phyloP scores from a whole-genome alignment of 2,329 filamentous ascomycete genomes.

The Alternaria postmessia region DNA sequence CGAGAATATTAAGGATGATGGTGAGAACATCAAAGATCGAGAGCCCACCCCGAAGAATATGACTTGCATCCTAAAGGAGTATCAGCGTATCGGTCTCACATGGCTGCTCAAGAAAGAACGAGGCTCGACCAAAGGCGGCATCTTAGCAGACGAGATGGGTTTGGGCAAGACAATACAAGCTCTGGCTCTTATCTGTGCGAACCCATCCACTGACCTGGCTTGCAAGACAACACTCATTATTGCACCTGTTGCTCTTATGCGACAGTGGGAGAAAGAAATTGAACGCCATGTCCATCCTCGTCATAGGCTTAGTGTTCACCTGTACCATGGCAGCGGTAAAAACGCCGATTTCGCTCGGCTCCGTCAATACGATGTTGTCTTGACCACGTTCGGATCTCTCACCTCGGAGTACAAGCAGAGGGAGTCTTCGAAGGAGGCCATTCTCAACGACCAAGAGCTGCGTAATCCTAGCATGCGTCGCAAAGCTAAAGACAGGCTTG shows the following conservation, averaged over 20 bases:
- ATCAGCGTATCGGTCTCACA: constrained; percentile 79
- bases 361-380: constrained; percentile 73
- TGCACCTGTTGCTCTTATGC: constrained; percentile 79
- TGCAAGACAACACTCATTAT: constrained; percentile 82
- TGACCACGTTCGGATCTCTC: constrained; percentile 81
- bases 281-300: constrained; percentile 68
- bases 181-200: constrained; percentile 76
- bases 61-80: constrained; percentile 74
- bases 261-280: constrained; percentile 87
- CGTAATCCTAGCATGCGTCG: constrained; percentile 35
- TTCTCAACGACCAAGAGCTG: constrained; percentile 55
- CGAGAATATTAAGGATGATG: constrained; percentile 41
- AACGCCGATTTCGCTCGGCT: constrained; percentile 66
- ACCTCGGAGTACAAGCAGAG: constrained; percentile 71
- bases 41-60: constrained; percentile 75
- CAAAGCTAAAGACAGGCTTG: constrained; percentile 32
- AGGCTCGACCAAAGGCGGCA: constrained; percentile 75
- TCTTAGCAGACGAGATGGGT: constrained; percentile 72
- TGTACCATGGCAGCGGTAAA: constrained; percentile 71
- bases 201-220: constrained; percentile 66
- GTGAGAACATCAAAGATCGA: constrained; percentile 61
- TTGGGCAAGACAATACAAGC: constrained; percentile 80
- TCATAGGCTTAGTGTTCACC: constrained; percentile 69
- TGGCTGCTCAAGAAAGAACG: constrained; percentile 81
- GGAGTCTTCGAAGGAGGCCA: constrained; percentile 58